These are phyloP conservation scores for Rostrohypoxylon terebratum DNA, from an alignment of 495 filamentous ascomycete genomes.

Conservation along the genomic window DNA sequence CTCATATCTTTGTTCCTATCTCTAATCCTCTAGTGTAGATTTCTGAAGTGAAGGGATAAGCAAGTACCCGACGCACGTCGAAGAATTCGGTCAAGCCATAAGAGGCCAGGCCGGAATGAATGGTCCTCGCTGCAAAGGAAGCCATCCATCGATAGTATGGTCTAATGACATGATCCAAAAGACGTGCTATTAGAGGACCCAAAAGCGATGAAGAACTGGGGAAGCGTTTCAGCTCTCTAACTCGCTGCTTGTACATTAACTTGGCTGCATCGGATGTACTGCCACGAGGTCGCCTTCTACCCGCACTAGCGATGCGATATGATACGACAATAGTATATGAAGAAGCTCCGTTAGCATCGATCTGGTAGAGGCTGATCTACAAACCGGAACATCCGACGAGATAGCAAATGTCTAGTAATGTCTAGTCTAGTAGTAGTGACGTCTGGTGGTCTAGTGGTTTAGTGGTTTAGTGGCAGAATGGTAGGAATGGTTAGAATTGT, in stretches of 20 bases:
- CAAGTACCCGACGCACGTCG: slow-evolving; percentile 42
- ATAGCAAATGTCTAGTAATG: slow-evolving; percentile 5
- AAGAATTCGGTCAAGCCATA: slow-evolving; percentile 34
- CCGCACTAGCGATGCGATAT: slow-evolving; percentile 35
- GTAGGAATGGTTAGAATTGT: neutral
- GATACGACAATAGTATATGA: slow-evolving; percentile 34
- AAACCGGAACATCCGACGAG: slow-evolving; percentile 32
- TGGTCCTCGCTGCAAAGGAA: slow-evolving; percentile 30
- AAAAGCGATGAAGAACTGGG: slow-evolving; percentile 21
- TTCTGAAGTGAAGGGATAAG: slow-evolving; percentile 16
- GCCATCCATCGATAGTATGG: slow-evolving; percentile 22
- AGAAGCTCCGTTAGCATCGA: slow-evolving; percentile 26
- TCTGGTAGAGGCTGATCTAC: slow-evolving; percentile 31
- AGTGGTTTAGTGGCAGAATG: neutral
- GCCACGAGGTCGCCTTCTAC: slow-evolving; percentile 43
- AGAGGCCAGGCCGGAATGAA: slow-evolving; percentile 20
- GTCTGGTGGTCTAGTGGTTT: neutral
- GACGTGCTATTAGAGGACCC: slow-evolving; percentile 5
- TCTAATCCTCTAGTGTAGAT: neutral
- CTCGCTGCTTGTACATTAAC: slow-evolving; percentile 21
- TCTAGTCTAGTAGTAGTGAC: no score
- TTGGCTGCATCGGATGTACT: slow-evolving; percentile 38
- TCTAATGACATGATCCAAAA: slow-evolving; percentile 25
- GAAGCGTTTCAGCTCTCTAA: slow-evolving; percentile 41
- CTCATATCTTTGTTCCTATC: neutral